These are phyloP conservation scores for Rhododendron williamsianum DNA, from an alignment of 148 eudicot species.

Conservation along the genomic window DNA sequence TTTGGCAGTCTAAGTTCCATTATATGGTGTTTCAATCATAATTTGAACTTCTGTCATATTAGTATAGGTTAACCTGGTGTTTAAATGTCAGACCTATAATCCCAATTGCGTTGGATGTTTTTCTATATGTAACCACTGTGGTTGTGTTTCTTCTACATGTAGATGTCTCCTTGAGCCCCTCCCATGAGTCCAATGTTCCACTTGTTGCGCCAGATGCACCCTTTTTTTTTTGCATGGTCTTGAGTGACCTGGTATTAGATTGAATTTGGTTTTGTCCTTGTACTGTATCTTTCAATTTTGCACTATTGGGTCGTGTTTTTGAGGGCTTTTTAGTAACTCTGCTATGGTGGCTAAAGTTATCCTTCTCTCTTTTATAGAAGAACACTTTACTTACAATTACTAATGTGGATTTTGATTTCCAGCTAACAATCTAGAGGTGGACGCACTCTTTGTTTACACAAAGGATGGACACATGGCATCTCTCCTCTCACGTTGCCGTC, in stretches of 20 bases:
- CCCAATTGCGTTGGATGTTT: background rate
- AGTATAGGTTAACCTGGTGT: background rate
- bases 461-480: conserved; percentile 94
- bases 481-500: conserved; percentile 86
- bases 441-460: conserved; percentile 85
- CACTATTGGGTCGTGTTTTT: background rate
- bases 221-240: background rate
- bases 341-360: background rate
- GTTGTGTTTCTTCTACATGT: background rate
- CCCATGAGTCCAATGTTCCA: background rate
- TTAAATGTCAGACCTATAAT: background rate
- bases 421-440: conserved; percentile 90
- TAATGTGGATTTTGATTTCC: conserved; percentile 19
- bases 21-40: background rate
- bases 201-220: background rate
- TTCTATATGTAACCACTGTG: background rate
- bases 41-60: background rate
- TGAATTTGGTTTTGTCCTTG: background rate
- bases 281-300: background rate
- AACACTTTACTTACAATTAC: background rate
- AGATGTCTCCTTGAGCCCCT: background rate
- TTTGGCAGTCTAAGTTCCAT: background rate
- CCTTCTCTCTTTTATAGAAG: background rate
- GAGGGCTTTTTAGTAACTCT: background rate
- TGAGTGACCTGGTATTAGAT: background rate